These are phyloP conservation scores for Cyclospora cayetanensis DNA, from an alignment of 169 alveolate genomes.

Conservation along the genomic window DNA sequence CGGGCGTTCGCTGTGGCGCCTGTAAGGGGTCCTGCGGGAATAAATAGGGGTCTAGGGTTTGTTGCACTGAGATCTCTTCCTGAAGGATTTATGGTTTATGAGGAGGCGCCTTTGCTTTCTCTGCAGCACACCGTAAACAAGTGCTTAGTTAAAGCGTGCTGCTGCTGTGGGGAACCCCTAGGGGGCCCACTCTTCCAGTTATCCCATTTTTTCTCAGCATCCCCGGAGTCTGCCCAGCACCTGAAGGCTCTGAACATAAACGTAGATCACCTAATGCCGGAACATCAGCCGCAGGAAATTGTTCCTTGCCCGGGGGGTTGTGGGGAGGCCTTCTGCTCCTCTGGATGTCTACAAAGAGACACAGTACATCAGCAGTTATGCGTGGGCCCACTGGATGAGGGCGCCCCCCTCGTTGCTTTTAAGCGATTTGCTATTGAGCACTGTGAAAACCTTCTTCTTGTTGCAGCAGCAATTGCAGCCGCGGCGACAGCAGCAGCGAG, in stretches of 20 bases:
- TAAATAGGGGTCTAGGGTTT: constrained; percentile 43
- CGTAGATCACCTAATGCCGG: constrained; percentile 1
- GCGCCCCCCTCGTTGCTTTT: constrained; percentile 15
- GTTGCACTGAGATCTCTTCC: constrained; percentile 34
- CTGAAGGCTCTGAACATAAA: constrained; percentile 7
- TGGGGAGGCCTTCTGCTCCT: constrained; percentile 49
- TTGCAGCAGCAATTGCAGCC: constrained; percentile 53
- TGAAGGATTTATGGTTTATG: constrained; percentile 35
- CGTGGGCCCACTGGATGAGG: constrained; percentile 33
- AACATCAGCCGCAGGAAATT: not conserved
- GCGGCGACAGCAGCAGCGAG: constrained; percentile 41
- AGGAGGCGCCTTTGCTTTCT: constrained; percentile 8
- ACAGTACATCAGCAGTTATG: constrained; percentile 16
- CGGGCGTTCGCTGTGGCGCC: constrained; percentile 47
- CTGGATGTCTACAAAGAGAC: not conserved
- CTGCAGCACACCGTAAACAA: constrained; percentile 40
- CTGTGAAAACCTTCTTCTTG: constrained; percentile 35
- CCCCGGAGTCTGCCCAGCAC: not conserved
- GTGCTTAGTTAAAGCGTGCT: constrained; percentile 42
- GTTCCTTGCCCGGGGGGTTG: constrained; percentile 48
- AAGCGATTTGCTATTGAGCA: constrained; percentile 39
- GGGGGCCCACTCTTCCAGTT: constrained; percentile 26
- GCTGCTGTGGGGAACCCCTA: constrained; percentile 13
- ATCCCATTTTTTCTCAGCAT: constrained; percentile 34
- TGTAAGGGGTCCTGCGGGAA: constrained; percentile 13